Evolutionary conservation across 805 yeast species (phyloP).

Genomic region (Wickerhamomyces strasburgensis): DNA sequence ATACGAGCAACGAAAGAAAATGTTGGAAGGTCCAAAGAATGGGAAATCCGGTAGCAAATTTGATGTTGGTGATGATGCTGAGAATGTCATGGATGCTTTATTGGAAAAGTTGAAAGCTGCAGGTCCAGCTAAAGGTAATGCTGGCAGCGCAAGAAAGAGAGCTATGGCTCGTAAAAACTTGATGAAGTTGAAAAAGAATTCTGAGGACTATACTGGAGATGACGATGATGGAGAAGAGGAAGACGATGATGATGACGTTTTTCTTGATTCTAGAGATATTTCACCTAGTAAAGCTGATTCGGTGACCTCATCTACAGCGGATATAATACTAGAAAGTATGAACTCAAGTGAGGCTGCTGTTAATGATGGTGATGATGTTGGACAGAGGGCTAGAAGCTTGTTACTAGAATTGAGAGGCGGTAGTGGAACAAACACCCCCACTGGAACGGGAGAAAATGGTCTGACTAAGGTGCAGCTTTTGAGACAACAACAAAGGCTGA

Average conservation of each 20-base stretch:
- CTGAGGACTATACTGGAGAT: slow-evolving; percentile 16
- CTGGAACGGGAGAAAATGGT: slow-evolving; percentile 27
- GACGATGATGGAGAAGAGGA: slow-evolving; percentile 8
- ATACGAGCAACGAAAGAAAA: slow-evolving; percentile 57
- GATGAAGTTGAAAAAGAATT: slow-evolving; percentile 32
- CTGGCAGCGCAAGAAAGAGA: slow-evolving; percentile 74
- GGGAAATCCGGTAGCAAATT: slow-evolving; percentile 27
- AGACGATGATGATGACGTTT: slow-evolving; percentile 6
- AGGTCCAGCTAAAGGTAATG: slow-evolving; percentile 72
- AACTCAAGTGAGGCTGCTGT: slow-evolving; percentile 11
- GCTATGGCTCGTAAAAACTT: slow-evolving; percentile 68
- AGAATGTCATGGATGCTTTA: slow-evolving; percentile 75
- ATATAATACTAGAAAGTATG: slow-evolving; percentile 1
- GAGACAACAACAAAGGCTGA: slow-evolving; percentile 36
- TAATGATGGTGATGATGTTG: slow-evolving; percentile 37
- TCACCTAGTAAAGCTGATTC: slow-evolving; percentile 16
- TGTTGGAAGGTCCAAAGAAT: slow-evolving; percentile 37
- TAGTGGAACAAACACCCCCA: slow-evolving; percentile 17
- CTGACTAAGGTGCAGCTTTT: slow-evolving; percentile 37
- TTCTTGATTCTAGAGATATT: slow-evolving; percentile 1
- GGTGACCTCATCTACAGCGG: not conserved
- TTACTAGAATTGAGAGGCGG: slow-evolving; percentile 51
- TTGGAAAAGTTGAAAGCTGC: slow-evolving; percentile 84
- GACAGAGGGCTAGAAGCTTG: slow-evolving; percentile 57
- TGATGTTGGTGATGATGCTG: slow-evolving; percentile 31